Evolutionary conservation across 2,329 filamentous ascomycete genomes (phyloP).

Genomic region (Fusarium lateritium): DNA sequence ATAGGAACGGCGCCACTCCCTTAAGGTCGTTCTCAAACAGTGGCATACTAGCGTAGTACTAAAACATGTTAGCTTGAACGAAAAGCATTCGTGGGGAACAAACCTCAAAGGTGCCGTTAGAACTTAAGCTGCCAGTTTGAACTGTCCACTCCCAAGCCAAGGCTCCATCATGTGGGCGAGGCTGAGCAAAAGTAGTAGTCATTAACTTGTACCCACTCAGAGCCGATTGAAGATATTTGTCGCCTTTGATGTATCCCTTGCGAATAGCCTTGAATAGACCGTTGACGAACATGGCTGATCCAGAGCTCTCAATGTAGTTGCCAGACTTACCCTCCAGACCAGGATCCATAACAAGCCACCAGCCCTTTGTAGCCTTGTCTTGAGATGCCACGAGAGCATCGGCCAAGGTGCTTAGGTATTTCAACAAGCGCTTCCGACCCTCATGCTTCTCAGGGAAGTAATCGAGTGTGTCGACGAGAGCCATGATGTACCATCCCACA

Average conservation of each 20-base stretch:
- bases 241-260: constrained; percentile 22
- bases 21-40: constrained; percentile 48
- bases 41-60: constrained; percentile 48
- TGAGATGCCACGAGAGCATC: constrained; percentile 35
- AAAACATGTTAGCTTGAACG: constrained; percentile 11
- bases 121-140: constrained; percentile 31
- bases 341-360: constrained; percentile 35
- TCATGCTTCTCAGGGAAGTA: constrained; percentile 35
- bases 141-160: constrained; percentile 49
- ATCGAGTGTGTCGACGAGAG: constrained; percentile 36
- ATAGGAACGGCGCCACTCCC: constrained; percentile 46
- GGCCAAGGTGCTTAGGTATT: constrained; percentile 24
- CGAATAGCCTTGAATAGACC: constrained; percentile 27
- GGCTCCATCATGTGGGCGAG: constrained; percentile 60
- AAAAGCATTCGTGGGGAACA: background rate
- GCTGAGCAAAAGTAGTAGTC: constrained; percentile 58
- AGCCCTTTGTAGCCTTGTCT: constrained; percentile 30
- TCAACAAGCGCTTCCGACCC: constrained; percentile 25
- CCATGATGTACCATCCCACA: constrained; percentile 44
- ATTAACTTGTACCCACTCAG: constrained; percentile 35
- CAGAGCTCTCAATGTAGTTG: constrained; percentile 35
- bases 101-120: constrained; percentile 35
- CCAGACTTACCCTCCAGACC: constrained; percentile 14
- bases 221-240: constrained; percentile 20
- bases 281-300: constrained; percentile 34